Conservation (phyloP, 2,329 filamentous ascomycete genomes). For the Aspergillus vadensis region DNA sequence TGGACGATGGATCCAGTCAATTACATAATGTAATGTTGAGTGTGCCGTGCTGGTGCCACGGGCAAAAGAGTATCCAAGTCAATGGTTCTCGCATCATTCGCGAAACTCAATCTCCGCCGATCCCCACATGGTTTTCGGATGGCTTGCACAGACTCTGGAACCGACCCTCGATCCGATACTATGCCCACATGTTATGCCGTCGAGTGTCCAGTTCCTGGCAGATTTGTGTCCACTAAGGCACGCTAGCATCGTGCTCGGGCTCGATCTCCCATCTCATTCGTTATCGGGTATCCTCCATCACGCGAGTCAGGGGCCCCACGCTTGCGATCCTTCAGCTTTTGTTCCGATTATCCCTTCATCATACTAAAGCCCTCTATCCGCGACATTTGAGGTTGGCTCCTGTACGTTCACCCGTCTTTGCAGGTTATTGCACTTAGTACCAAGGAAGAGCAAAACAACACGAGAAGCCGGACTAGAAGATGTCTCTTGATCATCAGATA, state of each 20-base stretch:
- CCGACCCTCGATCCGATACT: neutral
- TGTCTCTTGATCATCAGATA: conserved; percentile 12
- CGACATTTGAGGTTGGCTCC: neutral
- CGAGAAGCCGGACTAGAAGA: neutral
- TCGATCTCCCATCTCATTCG: neutral
- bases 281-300: neutral
- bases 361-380: neutral
- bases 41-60: neutral
- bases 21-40: neutral
- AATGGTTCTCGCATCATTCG: neutral
- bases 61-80: neutral
- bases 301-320: neutral
- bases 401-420: neutral
- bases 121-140: neutral
- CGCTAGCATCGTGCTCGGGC: neutral
- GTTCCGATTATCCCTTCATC: neutral
- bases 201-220: neutral
- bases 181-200: neutral
- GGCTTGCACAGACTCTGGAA: neutral
- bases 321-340: neutral
- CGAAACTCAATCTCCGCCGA: neutral
- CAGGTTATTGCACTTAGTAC: neutral
- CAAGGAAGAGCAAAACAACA: neutral
- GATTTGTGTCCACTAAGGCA: neutral
- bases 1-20: neutral